phyloP scores from a whole-genome alignment of 805 yeast species.

The Myxozyma neglecta region DNA sequence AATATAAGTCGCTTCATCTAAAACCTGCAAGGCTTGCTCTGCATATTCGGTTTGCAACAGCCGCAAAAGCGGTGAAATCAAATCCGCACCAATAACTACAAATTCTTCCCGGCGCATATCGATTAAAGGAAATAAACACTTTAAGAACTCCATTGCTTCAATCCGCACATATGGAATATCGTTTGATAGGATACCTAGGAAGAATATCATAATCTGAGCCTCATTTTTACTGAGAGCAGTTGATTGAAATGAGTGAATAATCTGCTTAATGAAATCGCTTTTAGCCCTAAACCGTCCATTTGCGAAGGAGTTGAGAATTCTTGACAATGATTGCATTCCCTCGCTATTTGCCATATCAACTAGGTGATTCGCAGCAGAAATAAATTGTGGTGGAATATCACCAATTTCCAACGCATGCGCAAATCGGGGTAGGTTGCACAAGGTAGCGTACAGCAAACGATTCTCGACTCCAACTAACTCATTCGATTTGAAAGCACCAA shows the following conservation, averaged over 20 bases:
- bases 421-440: conserved; percentile 81
- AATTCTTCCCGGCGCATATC: conserved; percentile 78
- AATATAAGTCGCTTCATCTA: conserved; percentile 81
- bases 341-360: conserved; percentile 60
- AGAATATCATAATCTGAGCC: conserved; percentile 69
- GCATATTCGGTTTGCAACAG: conserved; percentile 81
- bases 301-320: conserved; percentile 73
- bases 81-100: conserved; percentile 89
- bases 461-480: conserved; percentile 72
- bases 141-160: conserved; percentile 76
- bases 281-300: conserved; percentile 84
- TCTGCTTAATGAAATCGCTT: conserved; percentile 81
- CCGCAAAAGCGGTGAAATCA: conserved; percentile 85
- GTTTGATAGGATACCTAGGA: conserved; percentile 78
- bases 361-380: conserved; percentile 56
- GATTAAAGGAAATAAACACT: conserved; percentile 70
- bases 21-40: conserved; percentile 81
- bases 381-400: conserved; percentile 52
- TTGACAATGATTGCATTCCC: conserved; percentile 58
- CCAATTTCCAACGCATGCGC: conserved; percentile 71
- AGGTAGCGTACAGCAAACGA: conserved; percentile 66
- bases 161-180: conserved; percentile 72
- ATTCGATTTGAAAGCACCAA: conserved; percentile 66
- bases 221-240: conserved; percentile 72
- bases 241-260: conserved; percentile 65